phyloP scores from a whole-genome alignment of 2,329 filamentous ascomycete genomes.

The Fusarium continuum region DNA sequence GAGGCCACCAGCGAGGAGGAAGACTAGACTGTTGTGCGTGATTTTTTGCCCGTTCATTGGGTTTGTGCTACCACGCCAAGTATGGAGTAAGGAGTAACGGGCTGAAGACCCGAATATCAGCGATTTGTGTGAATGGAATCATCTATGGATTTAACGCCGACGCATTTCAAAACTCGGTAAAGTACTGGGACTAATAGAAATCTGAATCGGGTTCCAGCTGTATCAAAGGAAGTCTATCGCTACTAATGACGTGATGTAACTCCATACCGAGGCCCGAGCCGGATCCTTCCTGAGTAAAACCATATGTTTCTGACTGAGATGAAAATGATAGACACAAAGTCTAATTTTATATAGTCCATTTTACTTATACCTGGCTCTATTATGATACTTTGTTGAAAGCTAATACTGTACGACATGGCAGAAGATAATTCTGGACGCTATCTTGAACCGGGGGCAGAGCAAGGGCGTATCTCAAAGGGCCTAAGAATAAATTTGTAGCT shows the following conservation, averaged over 20 bases:
- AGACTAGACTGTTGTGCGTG: constrained; percentile 45
- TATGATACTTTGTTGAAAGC: too few species aligned
- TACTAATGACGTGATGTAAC: too few species aligned
- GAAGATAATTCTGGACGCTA: too few species aligned
- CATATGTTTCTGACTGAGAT: too few species aligned
- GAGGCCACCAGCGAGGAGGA: constrained; percentile 71
- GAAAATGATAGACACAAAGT: too few species aligned
- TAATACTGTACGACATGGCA: too few species aligned
- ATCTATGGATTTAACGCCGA: not conserved
- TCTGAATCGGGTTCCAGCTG: not conserved
- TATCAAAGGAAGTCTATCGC: too few species aligned
- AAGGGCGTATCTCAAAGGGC: not conserved
- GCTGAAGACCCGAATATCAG: not conserved
- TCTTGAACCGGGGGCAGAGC: not conserved
- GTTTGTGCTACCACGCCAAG: not conserved
- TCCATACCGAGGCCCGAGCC: too few species aligned
- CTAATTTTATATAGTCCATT: too few species aligned
- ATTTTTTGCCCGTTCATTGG: not conserved
- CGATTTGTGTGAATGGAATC: constrained; percentile 3
- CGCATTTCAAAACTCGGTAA: not conserved
- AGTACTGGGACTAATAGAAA: not conserved
- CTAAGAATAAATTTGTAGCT: not conserved
- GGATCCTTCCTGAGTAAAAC: too few species aligned
- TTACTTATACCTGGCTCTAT: too few species aligned
- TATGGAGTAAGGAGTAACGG: constrained; percentile 40